Conservation (phyloP, 768 basidiomycete species). For the Tylopilus sp. region DNA sequence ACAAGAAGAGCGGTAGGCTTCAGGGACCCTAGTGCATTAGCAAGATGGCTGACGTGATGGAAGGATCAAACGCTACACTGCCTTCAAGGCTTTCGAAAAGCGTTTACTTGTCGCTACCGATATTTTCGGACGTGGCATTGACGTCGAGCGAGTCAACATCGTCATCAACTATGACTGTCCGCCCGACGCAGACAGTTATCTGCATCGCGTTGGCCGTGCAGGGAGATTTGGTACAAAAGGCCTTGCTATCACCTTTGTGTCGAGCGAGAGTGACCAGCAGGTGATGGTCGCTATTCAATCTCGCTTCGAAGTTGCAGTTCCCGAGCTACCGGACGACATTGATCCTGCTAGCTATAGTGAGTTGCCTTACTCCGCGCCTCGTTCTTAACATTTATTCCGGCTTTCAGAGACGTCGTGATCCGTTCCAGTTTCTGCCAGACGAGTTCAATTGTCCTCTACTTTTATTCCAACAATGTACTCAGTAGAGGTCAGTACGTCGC, state of each 20-base stretch:
- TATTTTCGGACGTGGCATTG: conserved; percentile 98
- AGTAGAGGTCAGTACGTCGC: conserved; percentile 7
- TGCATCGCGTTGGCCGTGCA: conserved; percentile 98
- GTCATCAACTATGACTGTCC: conserved; percentile 99
- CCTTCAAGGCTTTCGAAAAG: conserved; percentile 99
- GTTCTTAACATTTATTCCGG: not conserved
- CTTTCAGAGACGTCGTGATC: conserved; percentile 44
- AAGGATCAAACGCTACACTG: conserved; percentile 92
- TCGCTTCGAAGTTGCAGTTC: conserved; percentile 95
- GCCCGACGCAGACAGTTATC: conserved; percentile 94
- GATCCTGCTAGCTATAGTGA: conserved; percentile 94
- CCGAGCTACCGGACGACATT: conserved; percentile 90
- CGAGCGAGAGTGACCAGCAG: conserved; percentile 88
- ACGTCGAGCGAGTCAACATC: conserved; percentile 99
- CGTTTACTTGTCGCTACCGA: conserved; percentile 98
- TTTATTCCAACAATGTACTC: conserved; percentile 24
- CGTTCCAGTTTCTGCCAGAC: conserved; percentile 11
- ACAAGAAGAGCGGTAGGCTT: conserved; percentile 90
- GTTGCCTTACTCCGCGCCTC: conserved; percentile 30
- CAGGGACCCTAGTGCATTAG: not conserved
- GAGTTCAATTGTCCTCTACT: conserved; percentile 7
- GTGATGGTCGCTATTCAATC: conserved; percentile 95
- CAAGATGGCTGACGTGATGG: conserved; percentile 4
- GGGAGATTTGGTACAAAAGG: conserved; percentile 99
- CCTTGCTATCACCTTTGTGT: conserved; percentile 95